Conservation (phyloP, 148 eudicot genomes). For the Rhododendron ferrugineum region DNA sequence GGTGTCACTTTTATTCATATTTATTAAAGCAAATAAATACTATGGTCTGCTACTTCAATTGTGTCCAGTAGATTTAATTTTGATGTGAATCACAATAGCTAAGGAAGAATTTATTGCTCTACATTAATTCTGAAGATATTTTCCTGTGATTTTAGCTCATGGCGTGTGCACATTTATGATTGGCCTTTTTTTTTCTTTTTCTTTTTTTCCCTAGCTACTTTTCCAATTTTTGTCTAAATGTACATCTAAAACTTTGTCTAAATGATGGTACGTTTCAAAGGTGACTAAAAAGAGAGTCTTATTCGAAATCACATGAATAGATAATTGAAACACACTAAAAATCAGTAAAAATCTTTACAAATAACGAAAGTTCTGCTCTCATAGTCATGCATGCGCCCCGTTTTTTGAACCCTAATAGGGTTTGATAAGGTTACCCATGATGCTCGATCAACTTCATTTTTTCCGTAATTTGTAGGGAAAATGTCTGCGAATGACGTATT, state of each 20-base stretch:
- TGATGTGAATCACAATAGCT: not conserved
- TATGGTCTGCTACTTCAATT: not conserved
- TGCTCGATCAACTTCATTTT: not conserved
- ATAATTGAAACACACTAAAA: not conserved
- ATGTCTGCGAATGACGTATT: too few relatives aligned
- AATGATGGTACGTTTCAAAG: too few relatives aligned
- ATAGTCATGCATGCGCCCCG: not conserved
- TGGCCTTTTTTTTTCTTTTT: too few relatives aligned
- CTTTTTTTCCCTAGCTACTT: too few relatives aligned
- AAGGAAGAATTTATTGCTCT: too few relatives aligned
- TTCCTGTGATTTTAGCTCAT: too few relatives aligned
- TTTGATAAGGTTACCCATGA: not conserved
- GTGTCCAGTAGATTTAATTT: not conserved
- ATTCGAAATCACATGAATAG: not conserved
- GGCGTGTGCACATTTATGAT: not conserved
- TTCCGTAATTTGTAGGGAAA: too few relatives aligned
- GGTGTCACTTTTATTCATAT: not conserved
- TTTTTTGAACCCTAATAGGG: not conserved
- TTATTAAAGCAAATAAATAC: not conserved
- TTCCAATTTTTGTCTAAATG: not conserved
- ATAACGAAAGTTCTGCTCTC: not conserved
- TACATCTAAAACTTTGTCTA: not conserved
- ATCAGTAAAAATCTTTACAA: too few relatives aligned
- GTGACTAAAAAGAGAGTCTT: too few relatives aligned
- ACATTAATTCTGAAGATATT: too few relatives aligned